Percentiles rank a stretch among this genome's conserved stretches.
phyloP scores from a whole-genome alignment of 306 rosid genomes.

The Sophora flavescens region DNA sequence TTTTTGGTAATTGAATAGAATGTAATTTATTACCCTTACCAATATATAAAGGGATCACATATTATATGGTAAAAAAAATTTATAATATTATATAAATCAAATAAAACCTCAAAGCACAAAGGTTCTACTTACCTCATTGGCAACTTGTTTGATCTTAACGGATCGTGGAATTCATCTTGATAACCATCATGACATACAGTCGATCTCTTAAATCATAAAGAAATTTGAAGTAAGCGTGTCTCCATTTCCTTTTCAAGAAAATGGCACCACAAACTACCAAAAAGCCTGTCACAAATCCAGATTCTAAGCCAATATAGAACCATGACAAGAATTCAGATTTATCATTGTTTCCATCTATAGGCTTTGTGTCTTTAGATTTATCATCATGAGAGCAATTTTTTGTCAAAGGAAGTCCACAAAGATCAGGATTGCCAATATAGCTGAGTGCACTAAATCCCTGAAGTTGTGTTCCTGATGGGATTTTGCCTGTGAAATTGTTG shows the following conservation, averaged over 20 bases:
- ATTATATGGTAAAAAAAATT: too few species aligned
- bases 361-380: neutral
- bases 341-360: neutral
- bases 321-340: neutral
- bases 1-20: too few species aligned
- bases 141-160: too few species aligned
- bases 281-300: constrained; percentile 21
- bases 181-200: neutral
- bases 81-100: too few species aligned
- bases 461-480: constrained; percentile 41
- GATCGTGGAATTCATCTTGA: neutral
- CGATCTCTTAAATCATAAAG: neutral
- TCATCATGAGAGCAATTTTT: neutral
- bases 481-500: constrained; percentile 43
- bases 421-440: constrained; percentile 34
- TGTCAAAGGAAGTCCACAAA: constrained; percentile 34
- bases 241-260: constrained; percentile 9
- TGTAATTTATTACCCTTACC: too few species aligned
- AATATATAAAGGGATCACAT: too few species aligned
- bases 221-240: constrained; percentile 25
- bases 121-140: too few species aligned
- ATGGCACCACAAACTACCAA: constrained; percentile 12
- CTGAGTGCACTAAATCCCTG: constrained; percentile 8
- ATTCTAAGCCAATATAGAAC: constrained; percentile 29
- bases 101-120: too few species aligned